These are phyloP conservation scores for Kluyveromyces sp. DNA, from an alignment of 1,139 yeast genomes.

Conservation along the genomic window DNA sequence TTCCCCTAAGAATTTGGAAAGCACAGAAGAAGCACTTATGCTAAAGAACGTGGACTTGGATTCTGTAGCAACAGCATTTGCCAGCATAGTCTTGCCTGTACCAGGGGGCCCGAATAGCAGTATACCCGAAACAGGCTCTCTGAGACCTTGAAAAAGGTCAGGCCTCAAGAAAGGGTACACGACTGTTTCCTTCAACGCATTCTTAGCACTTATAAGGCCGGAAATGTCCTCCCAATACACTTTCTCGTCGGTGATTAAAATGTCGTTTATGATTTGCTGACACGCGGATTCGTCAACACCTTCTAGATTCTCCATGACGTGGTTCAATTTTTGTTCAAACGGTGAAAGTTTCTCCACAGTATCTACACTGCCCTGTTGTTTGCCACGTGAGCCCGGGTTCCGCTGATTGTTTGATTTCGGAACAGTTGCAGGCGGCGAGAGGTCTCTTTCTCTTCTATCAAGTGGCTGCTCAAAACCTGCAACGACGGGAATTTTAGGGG, in stretches of 20 bases:
- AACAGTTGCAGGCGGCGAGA: background rate
- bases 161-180: conserved; percentile 62
- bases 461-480: background rate
- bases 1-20: conserved; percentile 59
- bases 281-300: conserved; percentile 44
- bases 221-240: conserved; percentile 61
- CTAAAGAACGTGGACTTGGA: conserved; percentile 59
- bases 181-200: conserved; percentile 55
- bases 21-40: conserved; percentile 52
- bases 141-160: conserved; percentile 50
- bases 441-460: background rate
- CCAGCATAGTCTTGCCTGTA: conserved; percentile 48
- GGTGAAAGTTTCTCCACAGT: conserved; percentile 11
- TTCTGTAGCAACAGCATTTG: conserved; percentile 62
- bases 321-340: conserved; percentile 12
- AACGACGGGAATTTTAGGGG: conserved; percentile 2
- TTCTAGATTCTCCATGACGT: conserved; percentile 18
- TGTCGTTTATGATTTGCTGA: conserved; percentile 39
- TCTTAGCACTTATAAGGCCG: conserved; percentile 51
- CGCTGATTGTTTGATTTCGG: background rate
- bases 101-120: conserved; percentile 56
- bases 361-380: too few relatives aligned
- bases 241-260: conserved; percentile 51
- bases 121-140: conserved; percentile 63
- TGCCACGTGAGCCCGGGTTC: too few relatives aligned